Evolutionary conservation across 1,139 yeast genomes (phyloP), one percentile per base, ranked within the genome.

Genomic region (Entelexis paramagnoliae): DNA sequence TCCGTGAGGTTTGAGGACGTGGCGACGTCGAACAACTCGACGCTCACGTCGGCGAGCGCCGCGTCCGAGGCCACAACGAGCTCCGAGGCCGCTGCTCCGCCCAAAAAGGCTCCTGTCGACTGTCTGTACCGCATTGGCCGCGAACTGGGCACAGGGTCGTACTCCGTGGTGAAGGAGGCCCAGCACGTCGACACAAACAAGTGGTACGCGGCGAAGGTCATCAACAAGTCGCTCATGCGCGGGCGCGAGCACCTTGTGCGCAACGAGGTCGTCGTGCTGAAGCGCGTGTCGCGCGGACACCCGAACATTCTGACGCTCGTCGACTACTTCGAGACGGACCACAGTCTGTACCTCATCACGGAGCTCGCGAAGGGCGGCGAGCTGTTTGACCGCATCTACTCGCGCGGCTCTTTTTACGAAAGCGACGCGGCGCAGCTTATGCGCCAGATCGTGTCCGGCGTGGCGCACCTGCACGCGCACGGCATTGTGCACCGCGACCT

Each of bases 291-390:
- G 39, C 68, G 68, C 48, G 80, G 79, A 20, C 71, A 74, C 68
- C 64, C 78, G 68, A 83, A 81, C 62, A 74, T 83, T 24, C 68
- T 83, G 52, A 80, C 81, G 34, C 67, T 83, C 51, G 73, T 79
- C 14, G 91, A 83, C 64, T 80, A 77, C 41, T 93, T 93, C 64
- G 98, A 93, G 68, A 85, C 88, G 55, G 79, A 78, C 52, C 93
- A 88, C 59, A 88, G 83, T 64, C 72, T 93, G 28, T 93, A 86
- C 63, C 72, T 93, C 59, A 98, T 93, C 3, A 93, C 93, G 96
- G 98, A 93, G 65, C 93, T 87, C 64, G 71, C 91, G 48, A 86
- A 84, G 61, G 98, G 98, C 44, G 99, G 99, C 33, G 99, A 93
- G 66, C 79, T 94, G 64, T 94, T 96, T 0, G 83, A 95, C 0